A percentile compares a stretch with the other conserved stretches of the same genome.
phyloP scores from a whole-genome alignment of 2,329 filamentous ascomycete genomes.

The Septoria petroselini region DNA sequence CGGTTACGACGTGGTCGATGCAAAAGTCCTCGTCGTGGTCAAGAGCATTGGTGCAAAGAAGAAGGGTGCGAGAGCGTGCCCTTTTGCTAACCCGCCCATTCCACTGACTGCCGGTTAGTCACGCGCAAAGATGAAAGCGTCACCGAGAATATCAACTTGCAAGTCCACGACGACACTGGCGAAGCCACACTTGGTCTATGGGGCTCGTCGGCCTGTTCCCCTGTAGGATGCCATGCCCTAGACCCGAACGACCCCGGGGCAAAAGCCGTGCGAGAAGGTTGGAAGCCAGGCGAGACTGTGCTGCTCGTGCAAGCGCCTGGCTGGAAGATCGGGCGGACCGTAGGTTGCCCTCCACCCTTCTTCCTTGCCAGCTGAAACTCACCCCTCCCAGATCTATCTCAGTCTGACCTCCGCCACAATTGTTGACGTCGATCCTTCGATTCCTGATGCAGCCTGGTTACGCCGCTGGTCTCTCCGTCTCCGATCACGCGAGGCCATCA shows the following conservation, averaged over 20 bases:
- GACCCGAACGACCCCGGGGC: constrained; percentile 11
- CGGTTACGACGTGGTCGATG: constrained; percentile 53
- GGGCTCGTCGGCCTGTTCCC: constrained; percentile 46
- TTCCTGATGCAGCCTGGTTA: constrained; percentile 55
- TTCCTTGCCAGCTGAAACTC: background rate
- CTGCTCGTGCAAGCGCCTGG: constrained; percentile 34
- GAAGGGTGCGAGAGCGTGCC: constrained; percentile 37
- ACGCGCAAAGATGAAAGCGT: constrained; percentile 48
- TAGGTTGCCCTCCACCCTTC: constrained; percentile 20
- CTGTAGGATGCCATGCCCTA: constrained; percentile 10
- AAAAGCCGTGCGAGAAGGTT: constrained; percentile 18
- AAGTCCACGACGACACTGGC: constrained; percentile 58
- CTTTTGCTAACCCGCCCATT: background rate
- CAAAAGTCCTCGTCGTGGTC: constrained; percentile 56
- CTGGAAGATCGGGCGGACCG: constrained; percentile 34
- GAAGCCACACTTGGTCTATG: constrained; percentile 55
- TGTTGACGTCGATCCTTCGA: constrained; percentile 55
- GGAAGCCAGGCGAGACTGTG: constrained; percentile 35
- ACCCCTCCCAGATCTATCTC: constrained; percentile 31
- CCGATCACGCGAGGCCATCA: constrained; percentile 51
- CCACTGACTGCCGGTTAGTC: constrained; percentile 36
- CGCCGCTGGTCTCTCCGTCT: constrained; percentile 49
- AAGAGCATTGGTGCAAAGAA: constrained; percentile 56
- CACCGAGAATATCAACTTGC: constrained; percentile 50
- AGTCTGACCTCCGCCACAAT: constrained; percentile 46